Evolutionary conservation across 208 protist species (phyloP).

Genomic region (Leishmania tropica): DNA sequence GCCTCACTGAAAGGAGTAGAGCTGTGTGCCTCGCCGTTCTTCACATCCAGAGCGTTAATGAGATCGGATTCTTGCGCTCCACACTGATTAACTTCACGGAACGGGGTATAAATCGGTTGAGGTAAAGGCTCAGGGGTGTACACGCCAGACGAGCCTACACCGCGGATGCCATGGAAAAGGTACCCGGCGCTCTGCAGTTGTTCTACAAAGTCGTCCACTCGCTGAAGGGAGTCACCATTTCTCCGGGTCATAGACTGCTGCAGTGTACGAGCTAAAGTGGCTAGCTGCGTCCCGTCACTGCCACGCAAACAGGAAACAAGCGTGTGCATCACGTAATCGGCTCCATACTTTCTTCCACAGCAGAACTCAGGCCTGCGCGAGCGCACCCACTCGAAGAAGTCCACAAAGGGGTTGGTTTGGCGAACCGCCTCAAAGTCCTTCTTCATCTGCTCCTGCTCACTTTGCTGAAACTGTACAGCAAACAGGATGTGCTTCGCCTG

Average conservation of each 20-base stretch:
- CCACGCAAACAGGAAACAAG: slow-evolving; percentile 42
- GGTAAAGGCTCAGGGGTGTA: neutral
- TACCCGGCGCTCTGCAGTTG: slow-evolving; percentile 28
- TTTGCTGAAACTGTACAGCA: slow-evolving; percentile 60
- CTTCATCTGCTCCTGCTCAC: slow-evolving; percentile 50
- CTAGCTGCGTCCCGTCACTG: slow-evolving; percentile 36
- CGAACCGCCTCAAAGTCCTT: slow-evolving; percentile 47
- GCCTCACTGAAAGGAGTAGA: slow-evolving; percentile 23
- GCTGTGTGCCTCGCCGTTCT: slow-evolving; percentile 28
- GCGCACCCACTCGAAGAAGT: slow-evolving; percentile 72
- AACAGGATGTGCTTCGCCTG: slow-evolving; percentile 77
- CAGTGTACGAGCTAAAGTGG: slow-evolving; percentile 41
- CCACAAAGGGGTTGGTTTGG: slow-evolving; percentile 49
- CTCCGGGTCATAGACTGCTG: slow-evolving; percentile 38
- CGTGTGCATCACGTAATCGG: slow-evolving; percentile 37
- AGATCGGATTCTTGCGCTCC: slow-evolving; percentile 15
- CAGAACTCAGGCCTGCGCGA: slow-evolving; percentile 57
- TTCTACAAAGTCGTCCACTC: slow-evolving; percentile 70
- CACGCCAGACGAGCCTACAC: neutral
- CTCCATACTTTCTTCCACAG: slow-evolving; percentile 44
- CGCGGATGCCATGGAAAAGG: slow-evolving; percentile 15
- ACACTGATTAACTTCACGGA: neutral
- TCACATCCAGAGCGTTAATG: slow-evolving; percentile 16
- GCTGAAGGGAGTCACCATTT: slow-evolving; percentile 32
- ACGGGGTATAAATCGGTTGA: slow-evolving; percentile 11